These are phyloP conservation scores for Calocybe cyanea DNA, from an alignment of 768 basidiomycete species.

Conservation along the genomic window DNA sequence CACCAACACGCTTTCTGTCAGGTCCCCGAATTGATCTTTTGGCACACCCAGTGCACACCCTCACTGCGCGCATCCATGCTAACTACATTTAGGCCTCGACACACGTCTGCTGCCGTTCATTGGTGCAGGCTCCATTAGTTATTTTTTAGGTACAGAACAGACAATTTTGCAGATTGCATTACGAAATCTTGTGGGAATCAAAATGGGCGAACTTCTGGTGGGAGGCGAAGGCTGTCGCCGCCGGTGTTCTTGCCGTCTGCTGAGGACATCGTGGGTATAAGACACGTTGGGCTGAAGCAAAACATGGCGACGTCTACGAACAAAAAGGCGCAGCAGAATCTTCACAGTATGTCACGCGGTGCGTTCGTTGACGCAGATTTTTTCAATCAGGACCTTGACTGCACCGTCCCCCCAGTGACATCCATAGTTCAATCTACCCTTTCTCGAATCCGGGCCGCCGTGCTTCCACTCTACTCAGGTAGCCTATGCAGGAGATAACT, in stretches of 20 bases:
- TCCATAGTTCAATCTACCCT: too few relatives aligned
- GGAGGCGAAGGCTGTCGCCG: slow-evolving; percentile 30
- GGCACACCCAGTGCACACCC: slow-evolving; percentile 43
- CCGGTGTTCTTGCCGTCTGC: slow-evolving; percentile 26
- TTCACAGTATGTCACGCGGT: too few relatives aligned
- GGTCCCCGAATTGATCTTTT: slow-evolving; percentile 41
- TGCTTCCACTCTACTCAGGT: too few relatives aligned
- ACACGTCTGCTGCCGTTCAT: slow-evolving; percentile 49
- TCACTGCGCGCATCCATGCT: slow-evolving; percentile 37
- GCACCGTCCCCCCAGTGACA: too few relatives aligned
- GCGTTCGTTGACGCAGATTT: too few relatives aligned
- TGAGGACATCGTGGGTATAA: slow-evolving; percentile 32
- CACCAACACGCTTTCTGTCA: slow-evolving; percentile 39
- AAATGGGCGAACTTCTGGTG: neutral
- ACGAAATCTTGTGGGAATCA: neutral
- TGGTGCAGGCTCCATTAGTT: slow-evolving; percentile 31
- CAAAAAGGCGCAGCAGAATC: neutral
- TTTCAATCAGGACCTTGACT: too few relatives aligned
- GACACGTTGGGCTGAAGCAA: slow-evolving; percentile 21
- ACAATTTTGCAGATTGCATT: slow-evolving; percentile 13
- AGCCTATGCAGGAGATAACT: too few relatives aligned
- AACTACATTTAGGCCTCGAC: slow-evolving; percentile 33
- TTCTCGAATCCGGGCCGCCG: too few relatives aligned
- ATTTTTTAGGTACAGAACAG: slow-evolving; percentile 5
- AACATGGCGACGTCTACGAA: neutral